These are phyloP conservation scores for Acorus gramineus DNA, from an alignment of 106 monocot genomes.

Conservation along the genomic window DNA sequence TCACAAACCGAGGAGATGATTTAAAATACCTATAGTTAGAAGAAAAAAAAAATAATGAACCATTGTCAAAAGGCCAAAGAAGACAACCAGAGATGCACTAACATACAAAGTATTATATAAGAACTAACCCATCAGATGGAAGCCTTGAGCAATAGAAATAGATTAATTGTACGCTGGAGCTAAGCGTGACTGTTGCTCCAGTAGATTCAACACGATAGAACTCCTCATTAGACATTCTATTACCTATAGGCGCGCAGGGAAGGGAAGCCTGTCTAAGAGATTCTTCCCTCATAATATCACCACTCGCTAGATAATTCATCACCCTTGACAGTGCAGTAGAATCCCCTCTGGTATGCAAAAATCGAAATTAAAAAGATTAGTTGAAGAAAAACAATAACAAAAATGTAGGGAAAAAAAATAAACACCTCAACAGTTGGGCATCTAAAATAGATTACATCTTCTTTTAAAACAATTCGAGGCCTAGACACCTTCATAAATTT, in stretches of 20 bases:
- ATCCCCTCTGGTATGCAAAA: conserved; percentile 30
- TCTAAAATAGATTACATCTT: no score
- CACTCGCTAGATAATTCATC: conserved; percentile 34
- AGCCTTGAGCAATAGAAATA: conserved; percentile 55
- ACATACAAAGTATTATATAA: background rate
- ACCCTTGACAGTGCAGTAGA: conserved; percentile 19
- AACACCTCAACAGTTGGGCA: no score
- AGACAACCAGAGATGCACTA: conserved; percentile 1
- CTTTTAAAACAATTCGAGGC: no score
- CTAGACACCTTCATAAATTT: no score
- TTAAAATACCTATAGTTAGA: conserved; percentile 35
- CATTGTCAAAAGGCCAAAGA: background rate
- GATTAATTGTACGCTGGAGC: conserved; percentile 46
- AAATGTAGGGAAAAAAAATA: no score
- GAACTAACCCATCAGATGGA: conserved; percentile 48
- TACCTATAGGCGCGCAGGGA: conserved; percentile 28
- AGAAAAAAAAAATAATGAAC: background rate
- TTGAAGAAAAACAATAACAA: no score
- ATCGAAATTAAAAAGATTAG: no score
- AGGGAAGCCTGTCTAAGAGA: conserved; percentile 25
- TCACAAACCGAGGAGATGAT: conserved; percentile 40
- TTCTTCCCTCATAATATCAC: conserved; percentile 46
- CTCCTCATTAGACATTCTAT: conserved; percentile 16
- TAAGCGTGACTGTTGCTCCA: conserved; percentile 44
- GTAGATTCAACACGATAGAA: conserved; percentile 52